Evolutionary conservation across 805 yeast genomes (phyloP).

Genomic region (Saccharomycopsis oosterbeekiorum): DNA sequence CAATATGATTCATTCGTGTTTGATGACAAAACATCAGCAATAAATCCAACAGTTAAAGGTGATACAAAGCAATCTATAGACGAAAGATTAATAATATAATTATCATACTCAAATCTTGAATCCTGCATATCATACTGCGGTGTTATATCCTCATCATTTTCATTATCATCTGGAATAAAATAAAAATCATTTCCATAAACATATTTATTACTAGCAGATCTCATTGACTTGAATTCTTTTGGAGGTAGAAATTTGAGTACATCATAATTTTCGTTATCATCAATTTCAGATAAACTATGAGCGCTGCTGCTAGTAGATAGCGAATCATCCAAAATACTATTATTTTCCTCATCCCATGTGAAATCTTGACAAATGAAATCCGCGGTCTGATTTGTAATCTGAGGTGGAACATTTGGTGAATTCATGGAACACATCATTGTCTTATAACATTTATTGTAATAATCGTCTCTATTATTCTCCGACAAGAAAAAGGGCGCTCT

Average conservation of each 20-base stretch:
- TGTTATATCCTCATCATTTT: conserved; percentile 1
- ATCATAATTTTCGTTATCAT: not conserved
- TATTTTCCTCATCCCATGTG: conserved; percentile 19
- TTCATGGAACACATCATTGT: conserved; percentile 51
- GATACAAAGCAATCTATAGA: conserved; percentile 37
- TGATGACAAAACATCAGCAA: conserved; percentile 20
- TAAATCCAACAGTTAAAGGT: conserved; percentile 34
- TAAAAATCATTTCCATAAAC: conserved; percentile 7
- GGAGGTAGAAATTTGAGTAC: conserved; percentile 17
- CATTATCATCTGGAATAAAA: not conserved
- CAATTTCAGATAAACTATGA: conserved; percentile 3
- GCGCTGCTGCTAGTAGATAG: conserved; percentile 14
- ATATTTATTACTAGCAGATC: not conserved
- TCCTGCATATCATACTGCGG: conserved; percentile 22
- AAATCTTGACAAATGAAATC: conserved; percentile 32
- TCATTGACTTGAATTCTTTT: not conserved
- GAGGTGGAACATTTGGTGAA: conserved; percentile 53
- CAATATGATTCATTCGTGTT: conserved; percentile 23
- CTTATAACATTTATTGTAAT: conserved; percentile 41
- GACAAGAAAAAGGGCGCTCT: conserved; percentile 64
- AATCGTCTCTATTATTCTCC: conserved; percentile 35
- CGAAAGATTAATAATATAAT: conserved; percentile 45
- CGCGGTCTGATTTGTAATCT: conserved; percentile 41
- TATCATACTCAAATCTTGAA: conserved; percentile 42
- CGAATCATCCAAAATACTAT: conserved; percentile 6